Percentiles rank a stretch among this genome's conserved stretches.
phyloP scores from a whole-genome alignment of 106 monocot genomes.

The Posidonia australis region DNA sequence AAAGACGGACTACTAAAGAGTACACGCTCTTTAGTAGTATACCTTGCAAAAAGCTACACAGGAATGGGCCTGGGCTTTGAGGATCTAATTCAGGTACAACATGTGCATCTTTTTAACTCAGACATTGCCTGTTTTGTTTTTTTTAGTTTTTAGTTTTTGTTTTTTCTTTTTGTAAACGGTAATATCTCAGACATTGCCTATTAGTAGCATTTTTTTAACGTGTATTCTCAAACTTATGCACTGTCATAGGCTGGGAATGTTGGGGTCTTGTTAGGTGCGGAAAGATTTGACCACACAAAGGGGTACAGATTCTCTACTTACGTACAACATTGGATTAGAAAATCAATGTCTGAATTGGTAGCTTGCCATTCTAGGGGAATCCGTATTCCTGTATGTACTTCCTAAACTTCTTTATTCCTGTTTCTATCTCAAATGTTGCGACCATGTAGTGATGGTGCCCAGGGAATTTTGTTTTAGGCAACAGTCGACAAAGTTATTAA shows the following conservation, averaged over 20 bases:
- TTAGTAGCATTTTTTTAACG: not conserved
- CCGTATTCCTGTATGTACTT: slow-evolving; percentile 48
- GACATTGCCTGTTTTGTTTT: too few relatives aligned
- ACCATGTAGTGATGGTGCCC: not conserved
- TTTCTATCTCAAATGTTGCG: not conserved
- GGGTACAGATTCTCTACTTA: slow-evolving; percentile 68
- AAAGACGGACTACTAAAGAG: slow-evolving; percentile 49
- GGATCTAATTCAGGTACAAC: slow-evolving; percentile 71
- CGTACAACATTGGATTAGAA: slow-evolving; percentile 68
- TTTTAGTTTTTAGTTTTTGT: too few relatives aligned
- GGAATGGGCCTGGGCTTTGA: slow-evolving; percentile 75
- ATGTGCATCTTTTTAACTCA: slow-evolving; percentile 5
- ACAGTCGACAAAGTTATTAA: slow-evolving; percentile 46
- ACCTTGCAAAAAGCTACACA: slow-evolving; percentile 42
- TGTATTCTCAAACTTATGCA: not conserved
- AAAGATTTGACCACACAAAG: slow-evolving; percentile 59
- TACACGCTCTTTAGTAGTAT: slow-evolving; percentile 49
- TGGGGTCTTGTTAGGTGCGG: slow-evolving; percentile 70
- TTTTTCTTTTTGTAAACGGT: too few relatives aligned
- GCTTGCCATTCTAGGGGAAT: slow-evolving; percentile 45
- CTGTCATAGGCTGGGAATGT: slow-evolving; percentile 53
- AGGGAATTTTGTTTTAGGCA: slow-evolving; percentile 27
- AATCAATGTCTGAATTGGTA: slow-evolving; percentile 45
- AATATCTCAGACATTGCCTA: slow-evolving; percentile 12
- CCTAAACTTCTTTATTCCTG: not conserved